Conservation (phyloP, 2,329 filamentous ascomycete genomes). For the Cordyceps tenuipes region DNA sequence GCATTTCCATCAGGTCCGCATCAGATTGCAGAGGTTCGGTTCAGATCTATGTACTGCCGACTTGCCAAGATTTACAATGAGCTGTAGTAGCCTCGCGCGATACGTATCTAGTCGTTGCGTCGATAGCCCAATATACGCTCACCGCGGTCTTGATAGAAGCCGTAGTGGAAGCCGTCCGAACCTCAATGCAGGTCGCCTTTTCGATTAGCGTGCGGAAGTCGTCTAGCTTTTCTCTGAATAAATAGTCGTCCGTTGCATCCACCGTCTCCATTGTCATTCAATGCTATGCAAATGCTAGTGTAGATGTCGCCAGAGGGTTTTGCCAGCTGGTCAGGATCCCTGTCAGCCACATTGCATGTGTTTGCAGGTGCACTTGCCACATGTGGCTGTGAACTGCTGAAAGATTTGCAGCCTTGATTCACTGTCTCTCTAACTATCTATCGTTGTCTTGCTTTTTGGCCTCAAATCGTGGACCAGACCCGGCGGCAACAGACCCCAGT, state of each 20-base stretch:
- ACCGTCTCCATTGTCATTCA: neutral
- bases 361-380: neutral
- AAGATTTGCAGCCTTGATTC: no score
- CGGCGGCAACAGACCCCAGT: slow-evolving; percentile 23
- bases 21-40: no score
- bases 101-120: no score
- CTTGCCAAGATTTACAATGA: no score
- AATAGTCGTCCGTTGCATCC: neutral
- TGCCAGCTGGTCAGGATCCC: neutral
- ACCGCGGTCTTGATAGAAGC: no score
- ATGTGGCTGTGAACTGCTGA: neutral
- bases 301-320: neutral
- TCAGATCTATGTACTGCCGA: no score
- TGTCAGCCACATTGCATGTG: neutral
- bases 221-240: neutral
- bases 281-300: neutral
- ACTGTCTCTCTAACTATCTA: no score
- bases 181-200: neutral
- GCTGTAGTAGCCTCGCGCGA: no score
- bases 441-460: no score
- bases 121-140: no score
- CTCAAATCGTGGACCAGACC: slow-evolving; percentile 36
- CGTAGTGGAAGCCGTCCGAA: no score
- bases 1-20: no score
- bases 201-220: neutral